A percentile compares a stretch with the other conserved stretches of the same genome.
Conservation (phyloP, 257 asterid species). For the Forsythia suspensa region DNA sequence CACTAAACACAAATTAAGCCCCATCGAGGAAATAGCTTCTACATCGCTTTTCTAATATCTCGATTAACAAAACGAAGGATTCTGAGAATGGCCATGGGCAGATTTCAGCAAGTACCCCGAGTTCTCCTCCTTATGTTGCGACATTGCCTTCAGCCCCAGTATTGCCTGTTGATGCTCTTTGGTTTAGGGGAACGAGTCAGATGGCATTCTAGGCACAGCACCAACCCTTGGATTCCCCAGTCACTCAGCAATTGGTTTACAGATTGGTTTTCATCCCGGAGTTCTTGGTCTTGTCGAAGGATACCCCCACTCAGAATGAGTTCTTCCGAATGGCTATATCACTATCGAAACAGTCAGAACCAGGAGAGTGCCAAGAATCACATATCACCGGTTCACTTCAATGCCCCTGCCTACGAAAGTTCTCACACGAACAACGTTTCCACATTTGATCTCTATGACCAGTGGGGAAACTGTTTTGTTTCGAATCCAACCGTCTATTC, state of each 20-base stretch:
- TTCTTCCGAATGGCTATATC: slow-evolving; percentile 95
- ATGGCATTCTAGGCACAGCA: slow-evolving; percentile 73
- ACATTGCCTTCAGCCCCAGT: slow-evolving; percentile 89
- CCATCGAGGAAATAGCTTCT: slow-evolving; percentile 60
- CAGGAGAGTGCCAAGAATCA: slow-evolving; percentile 35
- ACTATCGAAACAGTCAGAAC: slow-evolving; percentile 68
- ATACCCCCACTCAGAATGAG: slow-evolving; percentile 72
- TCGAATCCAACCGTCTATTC: slow-evolving; percentile 47
- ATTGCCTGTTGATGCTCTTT: slow-evolving; percentile 61
- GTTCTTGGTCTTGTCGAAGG: slow-evolving; percentile 32
- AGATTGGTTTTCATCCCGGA: neutral
- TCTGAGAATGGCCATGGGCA: slow-evolving; percentile 23
- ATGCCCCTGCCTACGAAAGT: slow-evolving; percentile 36
- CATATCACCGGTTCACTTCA: slow-evolving; percentile 40
- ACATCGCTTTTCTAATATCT: slow-evolving; percentile 45
- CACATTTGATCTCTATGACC: slow-evolving; percentile 53
- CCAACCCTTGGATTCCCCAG: slow-evolving; percentile 41
- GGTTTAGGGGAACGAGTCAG: slow-evolving; percentile 53
- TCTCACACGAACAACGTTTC: slow-evolving; percentile 35
- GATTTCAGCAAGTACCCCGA: slow-evolving; percentile 33
- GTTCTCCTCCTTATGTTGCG: slow-evolving; percentile 40
- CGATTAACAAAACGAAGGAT: slow-evolving; percentile 35
- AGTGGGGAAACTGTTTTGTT: slow-evolving; percentile 67
- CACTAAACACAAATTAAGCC: slow-evolving; percentile 43
- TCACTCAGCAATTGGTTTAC: slow-evolving; percentile 32